Percentiles rank a stretch among this genome's conserved stretches.
phyloP scores from a whole-genome alignment of 139 green algal species.

The Marvania coccoides region DNA sequence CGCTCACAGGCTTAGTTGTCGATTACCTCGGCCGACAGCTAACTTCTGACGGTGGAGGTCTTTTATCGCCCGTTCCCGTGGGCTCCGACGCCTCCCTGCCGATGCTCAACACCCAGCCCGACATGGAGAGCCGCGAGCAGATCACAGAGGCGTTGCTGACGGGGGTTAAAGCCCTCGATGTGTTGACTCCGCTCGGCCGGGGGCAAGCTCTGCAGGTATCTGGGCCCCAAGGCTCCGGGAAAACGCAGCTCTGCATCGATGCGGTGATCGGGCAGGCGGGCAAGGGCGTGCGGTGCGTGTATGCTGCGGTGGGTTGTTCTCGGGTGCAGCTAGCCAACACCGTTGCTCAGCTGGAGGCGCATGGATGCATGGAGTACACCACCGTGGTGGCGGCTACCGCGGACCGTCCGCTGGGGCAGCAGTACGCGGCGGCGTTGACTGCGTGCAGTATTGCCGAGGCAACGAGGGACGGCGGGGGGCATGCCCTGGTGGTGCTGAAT shows the following conservation, averaged over 20 bases:
- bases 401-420: conserved; percentile 46
- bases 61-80: neutral
- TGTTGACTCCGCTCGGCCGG: conserved; percentile 74
- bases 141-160: conserved; percentile 67
- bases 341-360: conserved; percentile 23
- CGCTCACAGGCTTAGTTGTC: conserved; percentile 37
- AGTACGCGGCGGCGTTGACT: conserved; percentile 56
- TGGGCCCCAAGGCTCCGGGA: conserved; percentile 45
- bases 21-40: conserved; percentile 53
- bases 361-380: conserved; percentile 46
- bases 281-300: conserved; percentile 45
- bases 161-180: conserved; percentile 69
- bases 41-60: neutral
- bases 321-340: conserved; percentile 25
- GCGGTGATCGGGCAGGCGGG: conserved; percentile 43
- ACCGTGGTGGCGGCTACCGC: conserved; percentile 51
- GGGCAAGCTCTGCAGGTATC: conserved; percentile 68
- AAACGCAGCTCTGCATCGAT: conserved; percentile 58
- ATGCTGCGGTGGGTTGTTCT: conserved; percentile 35
- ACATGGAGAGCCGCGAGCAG: conserved; percentile 70
- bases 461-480: conserved; percentile 56
- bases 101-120: conserved; percentile 50
- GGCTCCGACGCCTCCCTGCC: conserved; percentile 34
- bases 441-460: conserved; percentile 60
- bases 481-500: conserved; percentile 75